Evolutionary conservation across 2,329 filamentous ascomycete genomes (phyloP).

Genomic region (Xylariaceae sp.): DNA sequence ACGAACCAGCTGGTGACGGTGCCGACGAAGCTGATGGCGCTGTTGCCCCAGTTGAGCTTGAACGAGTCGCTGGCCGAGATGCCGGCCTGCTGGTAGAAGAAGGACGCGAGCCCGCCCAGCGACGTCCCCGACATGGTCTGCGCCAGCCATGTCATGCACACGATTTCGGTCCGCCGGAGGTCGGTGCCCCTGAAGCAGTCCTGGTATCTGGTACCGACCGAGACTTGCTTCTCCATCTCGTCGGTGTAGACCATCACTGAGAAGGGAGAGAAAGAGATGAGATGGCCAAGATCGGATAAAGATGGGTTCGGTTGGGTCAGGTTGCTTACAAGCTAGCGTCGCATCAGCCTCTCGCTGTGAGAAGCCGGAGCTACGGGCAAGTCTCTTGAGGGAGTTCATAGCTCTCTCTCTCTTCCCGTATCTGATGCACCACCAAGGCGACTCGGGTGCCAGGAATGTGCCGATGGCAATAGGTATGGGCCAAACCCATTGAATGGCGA

Average conservation of each 20-base stretch:
- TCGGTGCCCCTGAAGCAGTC: constrained; percentile 39
- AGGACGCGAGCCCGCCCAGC: constrained; percentile 32
- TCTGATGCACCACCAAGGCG: constrained; percentile 28
- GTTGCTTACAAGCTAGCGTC: constrained; percentile 25
- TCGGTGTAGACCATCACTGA: constrained; percentile 39
- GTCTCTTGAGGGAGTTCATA: constrained; percentile 22
- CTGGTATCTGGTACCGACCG: constrained; percentile 32
- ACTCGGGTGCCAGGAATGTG: constrained; percentile 26
- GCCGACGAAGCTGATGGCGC: constrained; percentile 36
- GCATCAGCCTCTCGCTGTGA: constrained; percentile 27
- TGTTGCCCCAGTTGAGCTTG: constrained; percentile 32
- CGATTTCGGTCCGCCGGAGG: constrained; percentile 33
- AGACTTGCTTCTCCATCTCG: constrained; percentile 34
- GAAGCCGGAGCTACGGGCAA: constrained; percentile 27
- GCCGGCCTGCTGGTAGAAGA: constrained; percentile 34
- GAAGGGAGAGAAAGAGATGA: not conserved
- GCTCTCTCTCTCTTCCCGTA: constrained; percentile 21
- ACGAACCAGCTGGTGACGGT: constrained; percentile 38
- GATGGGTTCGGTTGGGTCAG: too few relatives aligned
- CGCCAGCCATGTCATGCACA: constrained; percentile 31
- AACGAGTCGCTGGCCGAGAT: constrained; percentile 30
- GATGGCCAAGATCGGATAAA: too few relatives aligned
- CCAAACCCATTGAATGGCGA: constrained; percentile 29
- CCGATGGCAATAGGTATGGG: constrained; percentile 27
- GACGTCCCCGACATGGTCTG: constrained; percentile 29